phyloP scores from a whole-genome alignment of 495 filamentous ascomycete species.

The Hypoxylon intermedium region DNA sequence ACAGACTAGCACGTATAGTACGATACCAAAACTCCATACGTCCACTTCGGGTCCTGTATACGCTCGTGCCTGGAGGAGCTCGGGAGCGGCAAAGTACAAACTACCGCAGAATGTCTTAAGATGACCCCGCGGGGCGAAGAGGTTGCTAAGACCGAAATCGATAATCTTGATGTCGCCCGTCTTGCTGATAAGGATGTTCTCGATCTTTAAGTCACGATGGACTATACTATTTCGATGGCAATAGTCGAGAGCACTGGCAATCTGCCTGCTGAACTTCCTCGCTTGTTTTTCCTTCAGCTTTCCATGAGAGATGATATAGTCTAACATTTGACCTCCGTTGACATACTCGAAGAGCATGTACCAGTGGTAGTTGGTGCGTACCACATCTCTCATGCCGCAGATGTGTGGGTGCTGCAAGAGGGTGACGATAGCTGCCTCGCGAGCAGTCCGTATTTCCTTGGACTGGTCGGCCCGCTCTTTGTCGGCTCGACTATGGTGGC shows the following conservation, averaged over 20 bases:
- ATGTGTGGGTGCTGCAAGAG: constrained; percentile 96
- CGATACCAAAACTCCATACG: constrained; percentile 98
- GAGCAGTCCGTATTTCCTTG: constrained; percentile 95
- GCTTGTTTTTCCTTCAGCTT: constrained; percentile 98
- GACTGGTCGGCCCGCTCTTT: constrained; percentile 88
- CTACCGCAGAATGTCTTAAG: constrained; percentile 98
- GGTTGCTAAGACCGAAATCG: constrained; percentile 96
- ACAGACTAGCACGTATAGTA: constrained; percentile 97
- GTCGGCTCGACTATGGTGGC: constrained; percentile 73
- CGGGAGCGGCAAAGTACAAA: constrained; percentile 96
- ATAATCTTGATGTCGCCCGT: constrained; percentile 99
- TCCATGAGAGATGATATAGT: constrained; percentile 99
- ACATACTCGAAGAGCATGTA: constrained; percentile 99
- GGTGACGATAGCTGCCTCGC: constrained; percentile 96
- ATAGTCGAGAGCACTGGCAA: constrained; percentile 97
- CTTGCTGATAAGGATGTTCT: constrained; percentile 99
- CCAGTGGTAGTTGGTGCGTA: constrained; percentile 97
- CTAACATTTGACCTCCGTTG: constrained; percentile 98
- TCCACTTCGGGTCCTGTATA: constrained; percentile 98
- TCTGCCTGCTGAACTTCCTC: constrained; percentile 95
- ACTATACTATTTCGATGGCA: constrained; percentile 99
- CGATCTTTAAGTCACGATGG: constrained; percentile 97
- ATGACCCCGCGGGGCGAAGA: constrained; percentile 85
- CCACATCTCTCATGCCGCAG: constrained; percentile 93
- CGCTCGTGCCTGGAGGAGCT: constrained; percentile 89